A percentile compares a stretch with the other conserved stretches of the same genome.
Evolutionary conservation across 2,329 filamentous ascomycete species (phyloP).

Genomic region (Podosphaera leucotricha): DNA sequence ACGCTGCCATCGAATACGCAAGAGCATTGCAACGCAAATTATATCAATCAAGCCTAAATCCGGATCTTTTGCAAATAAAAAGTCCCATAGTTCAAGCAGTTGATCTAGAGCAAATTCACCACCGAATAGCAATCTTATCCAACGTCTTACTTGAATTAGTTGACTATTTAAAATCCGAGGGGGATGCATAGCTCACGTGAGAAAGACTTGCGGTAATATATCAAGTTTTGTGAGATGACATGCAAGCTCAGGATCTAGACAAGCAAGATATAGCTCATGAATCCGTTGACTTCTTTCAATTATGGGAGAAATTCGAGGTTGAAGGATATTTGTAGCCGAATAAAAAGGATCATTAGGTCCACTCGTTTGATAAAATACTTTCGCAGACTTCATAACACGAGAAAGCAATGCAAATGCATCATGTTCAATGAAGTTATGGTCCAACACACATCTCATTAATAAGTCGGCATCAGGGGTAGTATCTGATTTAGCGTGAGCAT

Average conservation of each 20-base stretch:
- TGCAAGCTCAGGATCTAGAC: constrained; percentile 63
- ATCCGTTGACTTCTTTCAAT: constrained; percentile 70
- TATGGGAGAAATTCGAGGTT: constrained; percentile 38
- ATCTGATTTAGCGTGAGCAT: constrained; percentile 16
- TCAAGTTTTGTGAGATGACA: constrained; percentile 62
- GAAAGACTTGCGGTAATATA: constrained; percentile 84
- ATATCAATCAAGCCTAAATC: constrained; percentile 61
- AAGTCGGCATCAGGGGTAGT: constrained; percentile 4
- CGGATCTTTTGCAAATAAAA: constrained; percentile 68
- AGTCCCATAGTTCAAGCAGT: constrained; percentile 70
- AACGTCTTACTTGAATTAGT: constrained; percentile 26
- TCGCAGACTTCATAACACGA: constrained; percentile 67
- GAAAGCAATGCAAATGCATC: constrained; percentile 75
- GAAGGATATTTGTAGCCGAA: constrained; percentile 4
- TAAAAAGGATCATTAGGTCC: constrained; percentile 16
- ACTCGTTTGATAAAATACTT: constrained; percentile 55
- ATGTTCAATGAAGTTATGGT: constrained; percentile 59
- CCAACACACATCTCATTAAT: constrained; percentile 39
- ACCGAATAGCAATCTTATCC: constrained; percentile 82
- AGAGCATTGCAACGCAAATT: constrained; percentile 81
- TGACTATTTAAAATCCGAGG: not conserved
- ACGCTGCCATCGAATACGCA: constrained; percentile 80
- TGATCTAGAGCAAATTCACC: constrained; percentile 81
- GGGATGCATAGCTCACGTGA: constrained; percentile 39
- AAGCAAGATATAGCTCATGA: constrained; percentile 57